Evolutionary conservation across 805 yeast species (phyloP), one percentile per base, ranked within the genome.

Genomic region (Lipomyces spencermartinsiae): DNA sequence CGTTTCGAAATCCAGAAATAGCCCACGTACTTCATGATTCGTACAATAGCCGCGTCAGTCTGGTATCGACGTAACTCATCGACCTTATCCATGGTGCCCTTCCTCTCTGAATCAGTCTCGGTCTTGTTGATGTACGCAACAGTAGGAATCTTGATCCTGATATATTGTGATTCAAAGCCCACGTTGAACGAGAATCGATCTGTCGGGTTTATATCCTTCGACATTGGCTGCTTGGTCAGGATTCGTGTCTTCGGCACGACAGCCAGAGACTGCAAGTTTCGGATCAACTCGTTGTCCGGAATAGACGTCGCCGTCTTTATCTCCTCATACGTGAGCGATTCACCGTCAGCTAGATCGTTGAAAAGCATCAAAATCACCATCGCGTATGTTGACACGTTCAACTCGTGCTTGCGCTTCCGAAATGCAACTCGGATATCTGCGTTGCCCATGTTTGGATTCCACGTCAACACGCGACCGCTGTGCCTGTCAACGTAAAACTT

Each of bases 31-130:
- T 93, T 93, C 94, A 93, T 88, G n/a, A 89, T 86, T 62, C 97
- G 83, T 4, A 93, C 97, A 65, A 93, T 85, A 0, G 96, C 95
- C 0, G 97, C 97, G 75, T 91, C 95, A 1, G 90, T 81, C 74
- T 89, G 91, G 64, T 83, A 83, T 67, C 86, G 83, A 66, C 97
- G 82, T 4, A 92, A 87, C 72, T 85, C 89, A 53, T 84, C 83
- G 37, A 92, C 81, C 49, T 82, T 79, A n/a, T 83, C 83, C 76
- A 87, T 79, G 0, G 91, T 89, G 63, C 73, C 71, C 53, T 73
- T 72, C 10, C 84, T 78, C 71, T 88, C 91, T 16, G 80, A 79
- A 49, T 86, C 89, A 58, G 83, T 83, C 69, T 86, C 92, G 74
- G 60, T 80, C 63, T 67, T 72, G 59, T 62, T 64, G 46, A 69